Percentiles rank a stretch among this genome's conserved stretches.
phyloP scores from a whole-genome alignment of 805 yeast genomes.

The Yarrowia sp. region DNA sequence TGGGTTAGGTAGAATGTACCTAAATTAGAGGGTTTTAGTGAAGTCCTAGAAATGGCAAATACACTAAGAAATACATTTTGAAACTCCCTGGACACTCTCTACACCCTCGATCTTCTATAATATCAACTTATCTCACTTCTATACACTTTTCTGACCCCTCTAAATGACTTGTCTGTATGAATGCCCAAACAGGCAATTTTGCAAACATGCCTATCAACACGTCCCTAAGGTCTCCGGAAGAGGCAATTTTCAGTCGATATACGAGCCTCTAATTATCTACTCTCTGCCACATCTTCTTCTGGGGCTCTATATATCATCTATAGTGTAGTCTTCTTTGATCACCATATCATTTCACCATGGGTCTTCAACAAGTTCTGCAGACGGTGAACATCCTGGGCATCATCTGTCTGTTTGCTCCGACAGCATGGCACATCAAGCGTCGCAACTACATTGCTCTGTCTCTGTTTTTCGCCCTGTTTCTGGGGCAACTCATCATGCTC shows the following conservation, averaged over 20 bases:
- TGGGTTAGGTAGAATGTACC: no score
- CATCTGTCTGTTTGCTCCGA: constrained; percentile 11
- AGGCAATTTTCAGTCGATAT: not conserved
- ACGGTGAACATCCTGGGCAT: constrained; percentile 17
- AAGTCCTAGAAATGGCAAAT: no score
- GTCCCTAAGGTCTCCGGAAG: not conserved
- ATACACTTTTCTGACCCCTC: no score
- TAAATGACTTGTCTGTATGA: not conserved
- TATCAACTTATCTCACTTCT: no score
- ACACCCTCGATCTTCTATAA: no score
- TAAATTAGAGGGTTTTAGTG: no score
- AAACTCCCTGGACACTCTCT: no score
- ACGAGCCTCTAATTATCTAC: not conserved
- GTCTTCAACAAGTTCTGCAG: constrained; percentile 14
- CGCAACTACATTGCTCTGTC: constrained; percentile 21
- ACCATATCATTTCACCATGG: not conserved
- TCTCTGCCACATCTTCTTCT: constrained; percentile 7
- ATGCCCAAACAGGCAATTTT: constrained; percentile 6
- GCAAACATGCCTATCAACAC: not conserved
- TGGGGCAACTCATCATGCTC: constrained; percentile 33
- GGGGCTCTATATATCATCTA: not conserved
- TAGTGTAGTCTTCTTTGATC: no score
- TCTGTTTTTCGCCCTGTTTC: constrained; percentile 5
- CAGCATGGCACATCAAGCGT: constrained; percentile 16
- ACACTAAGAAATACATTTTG: no score